Evolutionary conservation across 129 eudicot species (phyloP), one percentile per base, ranked within the genome.

Genomic region (Silybum marianum): DNA sequence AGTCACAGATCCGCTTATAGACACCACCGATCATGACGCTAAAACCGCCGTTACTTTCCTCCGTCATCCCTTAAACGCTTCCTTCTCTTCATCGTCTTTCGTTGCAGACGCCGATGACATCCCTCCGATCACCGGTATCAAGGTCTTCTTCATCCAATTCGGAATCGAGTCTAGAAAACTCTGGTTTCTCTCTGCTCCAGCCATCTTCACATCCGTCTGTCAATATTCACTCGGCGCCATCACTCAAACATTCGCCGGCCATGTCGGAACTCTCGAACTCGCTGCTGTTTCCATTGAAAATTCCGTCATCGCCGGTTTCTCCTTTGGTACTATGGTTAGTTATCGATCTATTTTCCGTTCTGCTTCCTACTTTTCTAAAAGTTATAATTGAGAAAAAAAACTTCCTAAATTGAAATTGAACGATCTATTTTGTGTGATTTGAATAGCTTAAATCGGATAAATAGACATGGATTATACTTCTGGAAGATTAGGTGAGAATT

Each of bases 181-280:
- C 1, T 86, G 89, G 90, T 86, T 78, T 71, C 82, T 89, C 3
- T 90, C 92, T 2, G 90, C 79, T 10, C 93, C 93, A 0, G 90
- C 93, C 0, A 86, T 86, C 48, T 89, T 89, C 72, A 87, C 86
- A 6, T 13, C 58, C 30, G 1, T 86, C 0, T 87, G 88, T 48
- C 90, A 89, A 19, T 89, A 84, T 81, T 86, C 90, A 5, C 88
- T 89, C 18, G 93, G 90, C 13, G 93, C 93, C 68, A 69, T 87
- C 80, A 89, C 92, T 0, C 88, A 83, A 12, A 81, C 88, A 12
- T 83, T 88, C 65, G 87, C 92, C 28, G 92, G 92, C 40, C 92
- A 86, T 10, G 86, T 89, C 14, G 86, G 92, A 1, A 89, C 88
- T 2, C 86, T 89, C 7, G 85, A 84, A 7, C 92, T 89, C 30